Conservation (phyloP, 192 early-diverging fungal genomes). For the Rhizoclosmatium globosum region DNA sequence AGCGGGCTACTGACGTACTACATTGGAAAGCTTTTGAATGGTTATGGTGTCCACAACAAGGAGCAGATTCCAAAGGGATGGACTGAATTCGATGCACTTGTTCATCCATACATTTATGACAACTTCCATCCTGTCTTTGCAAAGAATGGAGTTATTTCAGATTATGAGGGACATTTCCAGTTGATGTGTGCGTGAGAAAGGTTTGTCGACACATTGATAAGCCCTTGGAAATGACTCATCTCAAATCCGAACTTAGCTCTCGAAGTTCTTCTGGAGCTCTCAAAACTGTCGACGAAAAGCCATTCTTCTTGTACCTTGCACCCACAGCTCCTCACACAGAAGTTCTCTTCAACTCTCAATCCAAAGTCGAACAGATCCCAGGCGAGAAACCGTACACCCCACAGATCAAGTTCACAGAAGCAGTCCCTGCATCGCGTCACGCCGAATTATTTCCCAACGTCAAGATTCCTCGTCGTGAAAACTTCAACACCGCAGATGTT, state of each 20-base stretch:
- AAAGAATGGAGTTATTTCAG: constrained; percentile 48
- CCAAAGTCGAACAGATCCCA: not conserved
- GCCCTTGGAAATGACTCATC: not conserved
- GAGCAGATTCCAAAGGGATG: constrained; percentile 48
- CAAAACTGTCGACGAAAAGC: constrained; percentile 19
- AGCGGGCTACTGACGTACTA: constrained; percentile 70
- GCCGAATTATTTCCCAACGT: constrained; percentile 59
- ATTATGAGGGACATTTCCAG: constrained; percentile 64
- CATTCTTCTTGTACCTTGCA: constrained; percentile 59
- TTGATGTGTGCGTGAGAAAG: constrained; percentile 46
- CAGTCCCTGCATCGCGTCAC: constrained; percentile 69
- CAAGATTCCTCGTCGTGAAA: constrained; percentile 63
- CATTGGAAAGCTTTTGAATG: constrained; percentile 76
- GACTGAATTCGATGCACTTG: constrained; percentile 46
- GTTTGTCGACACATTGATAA: not conserved
- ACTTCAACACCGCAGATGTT: constrained; percentile 62
- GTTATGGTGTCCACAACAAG: constrained; percentile 46
- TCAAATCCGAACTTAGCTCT: not conserved
- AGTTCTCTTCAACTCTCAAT: not conserved
- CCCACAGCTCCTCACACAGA: constrained; percentile 70
- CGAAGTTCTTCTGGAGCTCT: not conserved
- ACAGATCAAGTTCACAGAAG: constrained; percentile 45
- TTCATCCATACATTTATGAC: constrained; percentile 66
- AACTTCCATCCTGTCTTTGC: constrained; percentile 66
- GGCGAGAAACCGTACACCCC: not conserved